These are phyloP conservation scores for Monilinia polystroma DNA, from an alignment of 2,329 filamentous ascomycete species.

Conservation along the genomic window DNA sequence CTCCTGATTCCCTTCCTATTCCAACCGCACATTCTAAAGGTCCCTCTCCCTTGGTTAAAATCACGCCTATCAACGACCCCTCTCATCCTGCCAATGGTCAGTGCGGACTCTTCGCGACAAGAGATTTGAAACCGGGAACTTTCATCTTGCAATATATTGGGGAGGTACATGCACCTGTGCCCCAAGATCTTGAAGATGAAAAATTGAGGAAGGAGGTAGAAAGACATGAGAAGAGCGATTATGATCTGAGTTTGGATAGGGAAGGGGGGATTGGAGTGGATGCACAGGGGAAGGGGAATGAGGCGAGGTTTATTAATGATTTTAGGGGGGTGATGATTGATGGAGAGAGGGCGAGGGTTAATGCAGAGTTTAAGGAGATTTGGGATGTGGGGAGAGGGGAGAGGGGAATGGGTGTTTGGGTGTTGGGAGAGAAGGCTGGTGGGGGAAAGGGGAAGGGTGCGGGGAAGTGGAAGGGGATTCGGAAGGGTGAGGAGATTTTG, in stretches of 20 bases:
- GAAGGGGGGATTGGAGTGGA: constrained; percentile 59
- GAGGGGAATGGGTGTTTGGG: constrained; percentile 58
- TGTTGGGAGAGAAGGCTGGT: constrained; percentile 48
- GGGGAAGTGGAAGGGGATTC: too few relatives aligned
- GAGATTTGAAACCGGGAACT: constrained; percentile 51
- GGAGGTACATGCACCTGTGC: constrained; percentile 51
- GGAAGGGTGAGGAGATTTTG: constrained; percentile 66
- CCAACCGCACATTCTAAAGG: constrained; percentile 43
- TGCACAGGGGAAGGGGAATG: constrained; percentile 57
- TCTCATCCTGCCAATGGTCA: constrained; percentile 59
- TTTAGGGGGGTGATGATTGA: constrained; percentile 54
- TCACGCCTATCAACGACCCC: constrained; percentile 51
- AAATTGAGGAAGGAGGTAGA: constrained; percentile 20
- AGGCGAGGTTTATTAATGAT: constrained; percentile 66
- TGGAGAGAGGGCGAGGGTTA: constrained; percentile 26
- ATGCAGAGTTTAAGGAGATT: constrained; percentile 54
- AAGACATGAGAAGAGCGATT: constrained; percentile 52
- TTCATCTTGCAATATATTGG: constrained; percentile 64
- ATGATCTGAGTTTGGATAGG: constrained; percentile 63
- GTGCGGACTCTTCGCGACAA: constrained; percentile 58
- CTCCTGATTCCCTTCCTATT: constrained; percentile 39
- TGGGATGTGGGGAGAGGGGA: constrained; percentile 55
- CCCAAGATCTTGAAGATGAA: background rate
- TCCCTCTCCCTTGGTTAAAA: constrained; percentile 52
- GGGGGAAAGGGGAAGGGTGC: constrained; percentile 39